Conservation (phyloP, 2,329 filamentous ascomycete genomes). For the Lecanicillium sp. region DNA sequence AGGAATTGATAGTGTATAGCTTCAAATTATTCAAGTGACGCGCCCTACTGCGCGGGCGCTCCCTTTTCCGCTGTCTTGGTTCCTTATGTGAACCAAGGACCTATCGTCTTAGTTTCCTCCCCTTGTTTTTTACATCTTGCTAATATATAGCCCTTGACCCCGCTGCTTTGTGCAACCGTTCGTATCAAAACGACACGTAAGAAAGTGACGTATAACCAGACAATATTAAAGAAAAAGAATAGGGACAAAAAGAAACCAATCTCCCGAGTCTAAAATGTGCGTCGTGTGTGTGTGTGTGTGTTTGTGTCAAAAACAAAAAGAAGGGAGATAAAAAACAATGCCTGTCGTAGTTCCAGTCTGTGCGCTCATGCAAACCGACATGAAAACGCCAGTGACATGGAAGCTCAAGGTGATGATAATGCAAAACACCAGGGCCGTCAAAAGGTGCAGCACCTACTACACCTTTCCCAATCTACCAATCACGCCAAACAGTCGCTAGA, state of each 20-base stretch:
- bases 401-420: background rate
- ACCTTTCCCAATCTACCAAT: conserved; percentile 14
- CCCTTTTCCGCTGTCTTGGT: conserved; percentile 8
- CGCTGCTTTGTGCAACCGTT: conserved; percentile 3
- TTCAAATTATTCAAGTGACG: conserved; percentile 10
- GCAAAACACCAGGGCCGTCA: conserved; percentile 8
- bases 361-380: conserved; percentile 5
- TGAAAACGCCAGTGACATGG: too few species aligned
- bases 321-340: conserved; percentile 19
- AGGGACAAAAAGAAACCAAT: conserved; percentile 18
- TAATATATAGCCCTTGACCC: conserved; percentile 2
- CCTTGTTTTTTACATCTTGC: conserved; percentile 1
- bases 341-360: conserved; percentile 16
- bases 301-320: conserved; percentile 9
- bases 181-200: conserved; percentile 8
- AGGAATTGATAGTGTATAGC: background rate
- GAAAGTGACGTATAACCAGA: conserved; percentile 8
- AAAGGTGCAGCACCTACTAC: conserved; percentile 3
- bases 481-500: conserved; percentile 8
- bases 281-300: conserved; percentile 3
- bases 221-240: conserved; percentile 14
- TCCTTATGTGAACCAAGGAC: conserved; percentile 1
- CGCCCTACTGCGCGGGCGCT: conserved; percentile 6
- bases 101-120: background rate
- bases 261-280: conserved; percentile 23